Base-by-base conservation (phyloP, 345 rosid species). In the Raphanus sativus region DNA sequence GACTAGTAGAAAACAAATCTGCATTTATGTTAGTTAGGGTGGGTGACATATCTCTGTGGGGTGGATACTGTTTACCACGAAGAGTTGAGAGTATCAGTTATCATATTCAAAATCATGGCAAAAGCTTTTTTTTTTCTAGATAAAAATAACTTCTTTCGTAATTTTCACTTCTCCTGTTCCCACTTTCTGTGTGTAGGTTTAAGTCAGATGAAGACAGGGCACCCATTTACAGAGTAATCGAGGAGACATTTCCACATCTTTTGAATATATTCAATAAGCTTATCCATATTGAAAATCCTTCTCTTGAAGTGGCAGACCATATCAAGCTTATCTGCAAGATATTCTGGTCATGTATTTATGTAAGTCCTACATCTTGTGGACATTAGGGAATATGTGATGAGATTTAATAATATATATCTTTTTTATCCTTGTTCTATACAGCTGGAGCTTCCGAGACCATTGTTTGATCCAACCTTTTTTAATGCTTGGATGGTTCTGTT, bases 321-420 rank as follows among this genome's bases (percentile, higher is more conserved):
- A 90, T 96, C 81, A 96, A 96, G 89, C 98, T 96, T 79, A 86
- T 96, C 40, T 96, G 97, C 77, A 96, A 96, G 88, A 93, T 96
- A 77, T 96, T 96, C 89, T 96, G 97, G 99, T 96, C 98, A 61
- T 89, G 96, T 10, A 93, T 96, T 71, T 96, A 96, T 81, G 99
- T 96, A 86, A 87, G 99, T 86, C 61, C 28, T 69, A 64, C 67
- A 56, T 55, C 71, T 63, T 75, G 6, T 69, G 66, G 5, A 71
- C 16, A 56, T 72, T 25, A 48, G 67, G 63, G 52, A 17, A 16
- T 62, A 34, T 68, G 13, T 28, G 2, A 24, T 74, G 21, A 55
- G 56, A 28, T 56, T 64, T 56, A 42, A 45, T 56, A 29, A 21
- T 17, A 30, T 17, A 30, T 45, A 30, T 32, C 58, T 70, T 50